Conservation (phyloP, 202 grass and related monocot species). For the Saccharum hybrid region DNA sequence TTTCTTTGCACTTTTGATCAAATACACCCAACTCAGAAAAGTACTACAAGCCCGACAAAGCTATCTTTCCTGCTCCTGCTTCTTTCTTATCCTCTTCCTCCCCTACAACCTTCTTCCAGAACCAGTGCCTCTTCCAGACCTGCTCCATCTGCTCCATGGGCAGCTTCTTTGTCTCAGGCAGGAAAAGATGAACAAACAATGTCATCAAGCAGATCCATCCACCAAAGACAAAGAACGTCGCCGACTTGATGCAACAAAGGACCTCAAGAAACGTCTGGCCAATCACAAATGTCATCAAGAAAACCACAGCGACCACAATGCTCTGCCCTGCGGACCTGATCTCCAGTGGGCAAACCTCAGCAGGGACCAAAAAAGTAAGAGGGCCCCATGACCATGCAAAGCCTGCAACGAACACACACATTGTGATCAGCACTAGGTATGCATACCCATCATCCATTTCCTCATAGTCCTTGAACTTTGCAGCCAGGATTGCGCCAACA, state of each 20-base stretch:
- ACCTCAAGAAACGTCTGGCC: constrained; percentile 64
- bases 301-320: constrained; percentile 69
- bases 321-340: constrained; percentile 77
- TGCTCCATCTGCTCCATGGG: constrained; percentile 86
- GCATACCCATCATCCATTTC: constrained; percentile 60
- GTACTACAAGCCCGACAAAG: constrained; percentile 27
- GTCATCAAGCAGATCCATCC: constrained; percentile 71
- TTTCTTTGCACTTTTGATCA: constrained; percentile 23
- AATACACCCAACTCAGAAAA: constrained; percentile 31
- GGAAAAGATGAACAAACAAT: constrained; percentile 58
- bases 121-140: constrained; percentile 71
- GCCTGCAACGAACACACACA: constrained; percentile 68
- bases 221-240: constrained; percentile 69
- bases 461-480: constrained; percentile 63
- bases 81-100: constrained; percentile 39
- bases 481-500: constrained; percentile 58
- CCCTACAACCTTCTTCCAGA: constrained; percentile 71
- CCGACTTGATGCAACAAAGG: constrained; percentile 68
- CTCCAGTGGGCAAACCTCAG: constrained; percentile 74
- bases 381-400: constrained; percentile 92
- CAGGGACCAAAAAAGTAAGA: constrained; percentile 65
- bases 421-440: constrained; percentile 60
- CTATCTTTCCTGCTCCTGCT: neutral
- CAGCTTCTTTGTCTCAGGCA: constrained; percentile 82
- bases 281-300: constrained; percentile 68